Base-by-base conservation (phyloP, 2,329 filamentous ascomycete genomes). In the Coniochaeta sp. region DNA sequence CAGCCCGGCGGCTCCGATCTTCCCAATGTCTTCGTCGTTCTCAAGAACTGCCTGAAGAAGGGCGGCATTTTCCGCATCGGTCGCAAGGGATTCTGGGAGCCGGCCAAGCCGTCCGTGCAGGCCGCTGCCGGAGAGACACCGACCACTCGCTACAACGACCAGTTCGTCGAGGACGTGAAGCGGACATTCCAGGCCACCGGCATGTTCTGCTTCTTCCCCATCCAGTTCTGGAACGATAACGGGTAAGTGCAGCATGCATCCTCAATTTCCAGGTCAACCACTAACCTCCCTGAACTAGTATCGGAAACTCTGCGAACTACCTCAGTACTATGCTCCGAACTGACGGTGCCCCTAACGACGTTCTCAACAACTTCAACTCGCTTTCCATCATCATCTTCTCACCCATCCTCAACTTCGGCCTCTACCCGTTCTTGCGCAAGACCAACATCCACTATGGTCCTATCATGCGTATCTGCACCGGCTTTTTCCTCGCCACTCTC, bases 91-190 rank as follows among this genome's bases (percentile, higher is more conserved):
- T 87, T 86, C 71, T 87, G 83, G 83, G 80, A 87, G 44, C 70
- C 76, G 16, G 81, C 80, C 58, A 86, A 85, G 75, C 84, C 84
- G 6, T 83, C 79, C 66, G 69, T 76, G 58, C 77, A 84, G 33
- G 73, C 73, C 14, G 78, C 78, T 19, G 71, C 71, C 4, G 74
- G 75, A 58, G 78, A 74, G 9, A 63, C 61, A 57, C 67, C 66
- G 59, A 61, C 63, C 54, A 79, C 67, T 72, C 76, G 5, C 0
- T 87, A 83, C 82, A 87, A 88, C 62, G 87, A 89, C 65, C 79
- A 80, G 26, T 89, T 86, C 77, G 85, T 89, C 40, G 85, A 87
- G 67, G 84, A 88, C 65, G 82, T 88, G 38, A 77, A 77, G 59
- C 83, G 85, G 68, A 83, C 83, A 16, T 76, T 85, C 65, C 77